Evolutionary conservation across 176 grass and related monocot genomes (phyloP).

Genomic region (Carex pumila): DNA sequence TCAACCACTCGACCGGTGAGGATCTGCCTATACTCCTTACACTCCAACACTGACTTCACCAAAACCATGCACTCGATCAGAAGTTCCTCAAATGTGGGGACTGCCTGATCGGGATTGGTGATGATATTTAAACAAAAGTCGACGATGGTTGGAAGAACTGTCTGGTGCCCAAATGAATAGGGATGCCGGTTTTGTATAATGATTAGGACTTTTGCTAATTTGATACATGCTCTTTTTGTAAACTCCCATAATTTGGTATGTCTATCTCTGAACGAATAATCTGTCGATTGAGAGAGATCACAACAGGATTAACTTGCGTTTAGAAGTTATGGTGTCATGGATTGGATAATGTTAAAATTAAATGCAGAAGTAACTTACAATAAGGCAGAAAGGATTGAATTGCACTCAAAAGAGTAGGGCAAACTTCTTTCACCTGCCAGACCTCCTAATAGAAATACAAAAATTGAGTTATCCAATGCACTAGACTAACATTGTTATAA

Average conservation of each 20-base stretch:
- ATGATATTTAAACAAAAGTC: constrained; percentile 92
- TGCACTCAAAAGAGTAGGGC: constrained; percentile 77
- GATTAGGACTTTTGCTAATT: constrained; percentile 86
- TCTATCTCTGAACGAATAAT: constrained; percentile 65
- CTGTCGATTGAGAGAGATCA: constrained; percentile 27
- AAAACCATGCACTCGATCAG: constrained; percentile 96
- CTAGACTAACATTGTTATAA: not conserved
- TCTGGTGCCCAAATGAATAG: constrained; percentile 79
- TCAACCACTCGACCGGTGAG: constrained; percentile 64
- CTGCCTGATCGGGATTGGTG: constrained; percentile 65
- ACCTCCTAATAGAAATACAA: constrained; percentile 56
- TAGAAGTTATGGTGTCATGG: not conserved
- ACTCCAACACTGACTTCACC: constrained; percentile 78
- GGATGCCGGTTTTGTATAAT: constrained; percentile 73
- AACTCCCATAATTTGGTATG: constrained; percentile 79
- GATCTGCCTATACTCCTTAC: constrained; percentile 86
- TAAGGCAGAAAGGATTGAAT: constrained; percentile 91
- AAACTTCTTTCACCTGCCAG: constrained; percentile 95
- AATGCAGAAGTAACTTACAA: constrained; percentile 44
- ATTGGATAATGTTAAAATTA: not conserved
- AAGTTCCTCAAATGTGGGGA: constrained; percentile 73
- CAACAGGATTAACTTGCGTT: constrained; percentile 2
- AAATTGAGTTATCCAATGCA: constrained; percentile 18
- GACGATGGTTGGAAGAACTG: constrained; percentile 53
- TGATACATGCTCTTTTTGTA: constrained; percentile 73